Percentiles rank a stretch among this genome's conserved stretches.
Evolutionary conservation across 768 basidiomycete genomes (phyloP).

Genomic region (Paxillus rubicundulus): DNA sequence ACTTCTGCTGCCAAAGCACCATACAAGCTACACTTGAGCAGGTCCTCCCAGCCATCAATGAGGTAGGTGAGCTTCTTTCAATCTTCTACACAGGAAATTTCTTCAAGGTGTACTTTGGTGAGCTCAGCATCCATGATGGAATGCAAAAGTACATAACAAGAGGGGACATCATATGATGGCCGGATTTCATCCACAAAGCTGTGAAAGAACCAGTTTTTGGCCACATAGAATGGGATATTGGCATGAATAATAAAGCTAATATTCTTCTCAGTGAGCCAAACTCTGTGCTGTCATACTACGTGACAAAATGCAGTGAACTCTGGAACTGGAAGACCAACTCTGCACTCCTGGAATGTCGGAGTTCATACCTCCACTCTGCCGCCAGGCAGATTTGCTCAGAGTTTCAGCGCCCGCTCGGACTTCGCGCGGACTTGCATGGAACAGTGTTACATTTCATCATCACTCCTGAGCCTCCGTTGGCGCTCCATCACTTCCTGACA

Average conservation of each 20-base stretch:
- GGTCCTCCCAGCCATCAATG: constrained; percentile 36
- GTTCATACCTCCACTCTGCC: too few species aligned
- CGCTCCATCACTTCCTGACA: too few species aligned
- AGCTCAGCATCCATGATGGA: constrained; percentile 22
- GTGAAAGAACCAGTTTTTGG: constrained; percentile 19
- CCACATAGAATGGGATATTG: constrained; percentile 22
- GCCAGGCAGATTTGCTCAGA: too few species aligned
- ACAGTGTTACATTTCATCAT: too few species aligned
- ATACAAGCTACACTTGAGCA: constrained; percentile 21
- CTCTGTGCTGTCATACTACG: not conserved
- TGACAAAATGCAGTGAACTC: not conserved
- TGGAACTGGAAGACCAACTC: too few species aligned
- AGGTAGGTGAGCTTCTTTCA: constrained; percentile 18
- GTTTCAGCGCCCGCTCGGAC: too few species aligned
- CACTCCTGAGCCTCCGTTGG: too few species aligned
- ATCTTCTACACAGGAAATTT: constrained; percentile 13
- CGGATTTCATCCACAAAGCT: constrained; percentile 22
- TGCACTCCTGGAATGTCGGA: too few species aligned
- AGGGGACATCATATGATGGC: constrained; percentile 25
- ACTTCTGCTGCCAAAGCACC: constrained; percentile 22
- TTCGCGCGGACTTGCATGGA: too few species aligned
- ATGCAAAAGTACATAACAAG: too few species aligned
- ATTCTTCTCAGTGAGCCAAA: too few species aligned
- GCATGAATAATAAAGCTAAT: constrained; percentile 22
- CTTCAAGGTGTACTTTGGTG: constrained; percentile 16